Conservation (phyloP, 2,329 filamentous ascomycete genomes). For the Coleophoma cylindrospora region DNA sequence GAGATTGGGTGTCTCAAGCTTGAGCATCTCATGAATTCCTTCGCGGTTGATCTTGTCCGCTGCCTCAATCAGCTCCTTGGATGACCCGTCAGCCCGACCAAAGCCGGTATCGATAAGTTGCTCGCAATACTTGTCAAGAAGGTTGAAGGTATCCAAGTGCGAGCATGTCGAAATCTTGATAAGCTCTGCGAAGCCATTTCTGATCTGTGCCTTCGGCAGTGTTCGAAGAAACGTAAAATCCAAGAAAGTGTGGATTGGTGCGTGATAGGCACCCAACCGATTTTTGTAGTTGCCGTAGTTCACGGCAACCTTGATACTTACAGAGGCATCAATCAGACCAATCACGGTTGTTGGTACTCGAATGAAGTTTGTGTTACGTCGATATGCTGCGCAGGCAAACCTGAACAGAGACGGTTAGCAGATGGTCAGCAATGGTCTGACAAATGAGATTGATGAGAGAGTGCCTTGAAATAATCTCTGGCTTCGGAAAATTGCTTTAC, state of each 20-base stretch:
- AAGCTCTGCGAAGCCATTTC: slow-evolving; percentile 69
- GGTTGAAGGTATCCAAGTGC: slow-evolving; percentile 58
- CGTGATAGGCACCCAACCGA: slow-evolving; percentile 67
- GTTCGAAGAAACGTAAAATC: slow-evolving; percentile 70
- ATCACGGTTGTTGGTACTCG: slow-evolving; percentile 71
- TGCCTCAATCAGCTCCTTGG: slow-evolving; percentile 50
- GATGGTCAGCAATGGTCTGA: neutral
- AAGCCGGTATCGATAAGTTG: slow-evolving; percentile 61
- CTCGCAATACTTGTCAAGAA: slow-evolving; percentile 66
- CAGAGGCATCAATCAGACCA: slow-evolving; percentile 69
- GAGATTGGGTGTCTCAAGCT: slow-evolving; percentile 67
- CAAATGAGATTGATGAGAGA: slow-evolving; percentile 26
- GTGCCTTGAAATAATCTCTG: slow-evolving; percentile 8
- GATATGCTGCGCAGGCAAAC: slow-evolving; percentile 67
- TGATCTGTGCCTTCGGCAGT: slow-evolving; percentile 61
- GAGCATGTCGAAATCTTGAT: slow-evolving; percentile 74
- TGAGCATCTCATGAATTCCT: slow-evolving; percentile 68
- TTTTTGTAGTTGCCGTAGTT: slow-evolving; percentile 77
- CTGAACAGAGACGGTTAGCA: slow-evolving; percentile 30
- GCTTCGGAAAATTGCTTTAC: slow-evolving; percentile 36
- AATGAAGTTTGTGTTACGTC: slow-evolving; percentile 69
- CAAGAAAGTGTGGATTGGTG: slow-evolving; percentile 66
- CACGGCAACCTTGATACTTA: slow-evolving; percentile 74
- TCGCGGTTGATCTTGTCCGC: slow-evolving; percentile 65
- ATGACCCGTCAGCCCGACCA: slow-evolving; percentile 52